Conservation (phyloP, 805 yeast species). For the Metschnikowia orientalis region DNA sequence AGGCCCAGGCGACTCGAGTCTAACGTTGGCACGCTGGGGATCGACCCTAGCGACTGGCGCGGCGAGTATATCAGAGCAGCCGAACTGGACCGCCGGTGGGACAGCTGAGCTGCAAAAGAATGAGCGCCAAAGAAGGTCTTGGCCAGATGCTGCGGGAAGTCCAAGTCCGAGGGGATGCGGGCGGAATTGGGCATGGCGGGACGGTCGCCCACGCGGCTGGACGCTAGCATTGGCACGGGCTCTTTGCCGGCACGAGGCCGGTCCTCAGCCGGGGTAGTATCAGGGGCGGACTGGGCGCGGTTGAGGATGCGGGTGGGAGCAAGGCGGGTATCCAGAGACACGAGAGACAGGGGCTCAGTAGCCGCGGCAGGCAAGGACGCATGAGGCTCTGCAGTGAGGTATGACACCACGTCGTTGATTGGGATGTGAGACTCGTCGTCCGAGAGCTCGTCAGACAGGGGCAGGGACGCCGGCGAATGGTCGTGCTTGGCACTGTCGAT, state of each 20-base stretch:
- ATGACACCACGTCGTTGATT: constrained; percentile 46
- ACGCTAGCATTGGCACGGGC: neutral
- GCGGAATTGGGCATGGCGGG: too few relatives aligned
- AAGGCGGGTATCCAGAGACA: too few relatives aligned
- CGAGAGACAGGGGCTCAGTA: constrained; percentile 38
- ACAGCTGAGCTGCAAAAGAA: too few relatives aligned
- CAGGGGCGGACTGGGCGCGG: too few relatives aligned
- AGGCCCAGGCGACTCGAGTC: neutral
- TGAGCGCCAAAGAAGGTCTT: too few relatives aligned
- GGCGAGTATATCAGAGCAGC: constrained; percentile 5
- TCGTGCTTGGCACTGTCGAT: constrained; percentile 12
- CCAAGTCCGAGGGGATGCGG: too few relatives aligned
- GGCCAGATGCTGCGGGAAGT: too few relatives aligned
- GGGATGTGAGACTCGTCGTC: constrained; percentile 22
- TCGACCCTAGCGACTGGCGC: neutral
- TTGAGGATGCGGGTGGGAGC: too few relatives aligned
- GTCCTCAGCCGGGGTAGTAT: too few relatives aligned
- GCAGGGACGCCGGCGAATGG: constrained; percentile 3
- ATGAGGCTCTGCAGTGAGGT: constrained; percentile 31
- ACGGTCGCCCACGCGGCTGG: neutral
- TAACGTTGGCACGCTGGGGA: too few relatives aligned
- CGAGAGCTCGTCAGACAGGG: constrained; percentile 2
- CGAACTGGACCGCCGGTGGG: constrained; percentile 4
- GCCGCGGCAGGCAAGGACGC: constrained; percentile 31
- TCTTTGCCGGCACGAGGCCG: neutral